Conservation (phyloP, 2,329 filamentous ascomycete species). For the Ophiosphaerella narmari region DNA sequence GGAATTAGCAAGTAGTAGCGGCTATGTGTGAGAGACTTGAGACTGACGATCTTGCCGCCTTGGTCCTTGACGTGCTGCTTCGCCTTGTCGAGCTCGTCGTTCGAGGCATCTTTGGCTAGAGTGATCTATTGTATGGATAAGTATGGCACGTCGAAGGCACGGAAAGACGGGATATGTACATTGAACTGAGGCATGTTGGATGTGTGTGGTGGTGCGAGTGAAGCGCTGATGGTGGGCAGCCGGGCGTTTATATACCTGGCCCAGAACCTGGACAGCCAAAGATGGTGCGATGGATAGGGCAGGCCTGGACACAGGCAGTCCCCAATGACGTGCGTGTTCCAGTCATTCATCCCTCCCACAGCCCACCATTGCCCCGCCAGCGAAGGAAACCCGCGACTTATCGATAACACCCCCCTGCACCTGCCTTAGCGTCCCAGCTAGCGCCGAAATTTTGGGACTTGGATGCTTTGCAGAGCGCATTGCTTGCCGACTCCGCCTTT, state of each 20-base stretch:
- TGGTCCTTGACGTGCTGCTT: slow-evolving; percentile 76
- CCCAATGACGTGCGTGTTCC: slow-evolving; percentile 28
- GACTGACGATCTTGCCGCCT: slow-evolving; percentile 74
- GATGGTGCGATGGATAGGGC: slow-evolving; percentile 9
- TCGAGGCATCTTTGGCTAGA: slow-evolving; percentile 71
- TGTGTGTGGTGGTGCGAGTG: slow-evolving; percentile 1
- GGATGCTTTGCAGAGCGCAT: slow-evolving; percentile 3
- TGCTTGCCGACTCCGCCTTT: slow-evolving; percentile 3
- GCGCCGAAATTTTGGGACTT: slow-evolving; percentile 38
- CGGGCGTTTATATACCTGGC: slow-evolving; percentile 28
- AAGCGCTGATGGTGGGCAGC: slow-evolving; percentile 1
- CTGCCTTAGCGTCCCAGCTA: slow-evolving; percentile 33
- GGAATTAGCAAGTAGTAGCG: too few relatives aligned
- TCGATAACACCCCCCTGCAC: slow-evolving; percentile 42
- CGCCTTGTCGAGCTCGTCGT: slow-evolving; percentile 72
- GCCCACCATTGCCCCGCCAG: slow-evolving; percentile 18
- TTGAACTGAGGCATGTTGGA: slow-evolving; percentile 23
- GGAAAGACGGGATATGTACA: slow-evolving; percentile 5
- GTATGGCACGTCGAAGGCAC: slow-evolving; percentile 1
- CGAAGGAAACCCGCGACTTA: slow-evolving; percentile 22
- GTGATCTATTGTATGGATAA: slow-evolving; percentile 66
- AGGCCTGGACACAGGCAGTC: slow-evolving; percentile 33
- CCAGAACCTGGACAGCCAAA: slow-evolving; percentile 2
- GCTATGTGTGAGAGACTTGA: too few relatives aligned
- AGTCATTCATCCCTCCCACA: background rate